Evolutionary conservation across 768 basidiomycete species (phyloP).

Genomic region (Hydnomerulius pinastri): DNA sequence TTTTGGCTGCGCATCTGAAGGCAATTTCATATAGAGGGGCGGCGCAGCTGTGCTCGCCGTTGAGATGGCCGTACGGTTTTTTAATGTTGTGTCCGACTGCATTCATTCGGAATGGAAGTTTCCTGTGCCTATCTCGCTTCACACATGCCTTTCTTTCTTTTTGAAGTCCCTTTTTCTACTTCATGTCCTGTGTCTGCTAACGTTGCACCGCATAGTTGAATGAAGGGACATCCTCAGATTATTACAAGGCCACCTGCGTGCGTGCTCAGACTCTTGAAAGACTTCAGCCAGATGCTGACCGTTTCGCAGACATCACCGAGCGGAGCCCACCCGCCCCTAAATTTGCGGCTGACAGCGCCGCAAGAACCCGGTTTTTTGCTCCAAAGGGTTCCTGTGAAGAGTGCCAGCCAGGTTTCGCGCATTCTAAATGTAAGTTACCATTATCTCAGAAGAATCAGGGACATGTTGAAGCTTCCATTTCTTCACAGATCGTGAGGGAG

Average conservation of each 20-base stretch:
- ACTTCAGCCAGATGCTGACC: conserved; percentile 3
- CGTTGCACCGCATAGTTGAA: conserved; percentile 49
- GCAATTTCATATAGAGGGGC: too few relatives aligned
- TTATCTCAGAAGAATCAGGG: too few relatives aligned
- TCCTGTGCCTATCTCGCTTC: too few relatives aligned
- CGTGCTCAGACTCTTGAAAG: conserved; percentile 24
- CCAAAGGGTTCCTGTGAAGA: conserved; percentile 69
- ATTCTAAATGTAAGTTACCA: conserved; percentile 71
- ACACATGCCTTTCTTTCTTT: background rate
- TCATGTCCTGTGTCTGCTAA: conserved; percentile 10
- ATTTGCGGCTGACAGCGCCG: conserved; percentile 64
- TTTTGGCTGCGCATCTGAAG: too few relatives aligned
- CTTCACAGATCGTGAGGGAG: conserved; percentile 57
- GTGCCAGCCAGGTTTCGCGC: conserved; percentile 72
- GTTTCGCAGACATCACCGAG: conserved; percentile 60
- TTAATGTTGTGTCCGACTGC: too few relatives aligned
- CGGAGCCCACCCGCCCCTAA: conserved; percentile 66
- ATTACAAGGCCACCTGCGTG: conserved; percentile 71
- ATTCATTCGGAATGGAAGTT: too few relatives aligned
- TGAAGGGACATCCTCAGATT: conserved; percentile 51
- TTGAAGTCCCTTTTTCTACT: background rate
- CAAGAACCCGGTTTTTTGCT: conserved; percentile 78
- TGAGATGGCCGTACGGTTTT: too few relatives aligned
- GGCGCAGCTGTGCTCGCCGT: too few relatives aligned
- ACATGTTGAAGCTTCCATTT: too few relatives aligned